Percentiles rank a stretch among this genome's conserved stretches.
Conservation (phyloP, 805 yeast genomes). For the Starmerella riodocensis region DNA sequence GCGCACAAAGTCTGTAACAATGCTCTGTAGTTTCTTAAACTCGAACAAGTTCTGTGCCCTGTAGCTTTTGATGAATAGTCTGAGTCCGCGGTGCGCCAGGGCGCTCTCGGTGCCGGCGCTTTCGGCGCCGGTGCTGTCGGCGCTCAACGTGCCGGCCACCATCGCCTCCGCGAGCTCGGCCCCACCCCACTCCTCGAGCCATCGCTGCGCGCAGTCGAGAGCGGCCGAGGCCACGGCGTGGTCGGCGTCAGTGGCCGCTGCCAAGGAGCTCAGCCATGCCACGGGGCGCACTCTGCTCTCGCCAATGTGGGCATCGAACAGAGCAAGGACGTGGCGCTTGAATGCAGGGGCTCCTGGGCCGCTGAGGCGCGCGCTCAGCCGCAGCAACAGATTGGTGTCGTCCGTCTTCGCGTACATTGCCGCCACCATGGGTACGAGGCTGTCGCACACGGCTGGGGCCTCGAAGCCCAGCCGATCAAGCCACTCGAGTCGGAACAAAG, state of each 20-base stretch:
- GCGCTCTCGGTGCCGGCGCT: too few species aligned
- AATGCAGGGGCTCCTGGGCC: constrained; percentile 11
- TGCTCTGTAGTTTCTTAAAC: neutral
- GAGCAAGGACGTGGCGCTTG: constrained; percentile 2
- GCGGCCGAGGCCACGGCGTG: neutral
- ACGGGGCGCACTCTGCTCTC: neutral
- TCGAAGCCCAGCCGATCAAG: constrained; percentile 8
- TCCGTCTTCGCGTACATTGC: neutral
- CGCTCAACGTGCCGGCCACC: neutral
- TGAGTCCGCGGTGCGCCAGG: neutral
- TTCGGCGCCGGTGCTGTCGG: too few species aligned
- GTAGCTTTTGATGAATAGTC: neutral
- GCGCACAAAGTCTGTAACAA: constrained; percentile 1
- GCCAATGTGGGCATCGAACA: neutral
- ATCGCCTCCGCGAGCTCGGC: constrained; percentile 1
- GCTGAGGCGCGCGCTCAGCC: constrained; percentile 1
- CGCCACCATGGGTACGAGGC: constrained; percentile 8
- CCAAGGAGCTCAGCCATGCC: constrained; percentile 8
- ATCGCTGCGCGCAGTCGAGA: neutral
- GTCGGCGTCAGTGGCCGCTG: constrained; percentile 5
- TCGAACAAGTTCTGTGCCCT: neutral
- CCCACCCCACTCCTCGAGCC: neutral
- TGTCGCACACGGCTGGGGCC: constrained; percentile 8
- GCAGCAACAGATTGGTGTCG: neutral
- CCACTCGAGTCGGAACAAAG: constrained; percentile 6